Evolutionary conservation across 345 rosid genomes (phyloP), one percentile per base, ranked within the genome.

Genomic region (Litchi chinensis): DNA sequence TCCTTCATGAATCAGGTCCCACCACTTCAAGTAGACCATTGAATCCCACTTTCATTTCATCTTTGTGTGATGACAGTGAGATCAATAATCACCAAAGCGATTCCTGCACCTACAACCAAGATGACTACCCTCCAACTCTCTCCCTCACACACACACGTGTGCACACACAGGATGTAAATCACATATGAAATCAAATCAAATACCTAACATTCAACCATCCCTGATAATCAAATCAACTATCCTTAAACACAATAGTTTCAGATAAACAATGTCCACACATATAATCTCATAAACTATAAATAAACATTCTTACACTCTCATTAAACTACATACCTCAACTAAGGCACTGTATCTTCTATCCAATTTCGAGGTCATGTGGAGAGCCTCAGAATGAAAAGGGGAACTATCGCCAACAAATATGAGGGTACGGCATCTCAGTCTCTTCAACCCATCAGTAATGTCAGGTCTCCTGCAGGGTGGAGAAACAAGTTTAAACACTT

Each of bases 381-480:
- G 87, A 60, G 99, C 94, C 84, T 96, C 99, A 0, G 91, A 85
- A 82, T 94, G 91, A 83, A 94, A 94, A n/a, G 97, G 93, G 64
- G 98, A 96, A 73, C 87, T 84, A 65, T 96, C 99, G 60, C 99
- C 99, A 0, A 96, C 91, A 69, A 96, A 96, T 72, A 94, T 86
- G 10, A 96, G 93, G 37, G 98, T 92, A 64, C 95, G 95, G 67
- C 99, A 96, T 87, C 79, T 89, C 71, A 96, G 86, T 83, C 83
- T 90, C 89, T 84, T 91, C 89, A 94, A 64, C 71, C 95, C 95
- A 15, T 84, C 77, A 2, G 91, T 85, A 39, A 93, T 90, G 84
- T 96, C 99, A 13, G 88, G 90, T 87, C 99, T 94, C 86, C 97
- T 95, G 93, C 76, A 76, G 67, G 43, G 68, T 15, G 56, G 22